Percentiles rank a stretch among this genome's conserved stretches.
phyloP scores from a whole-genome alignment of 805 yeast species.

The Sporopachydermia quercuum region DNA sequence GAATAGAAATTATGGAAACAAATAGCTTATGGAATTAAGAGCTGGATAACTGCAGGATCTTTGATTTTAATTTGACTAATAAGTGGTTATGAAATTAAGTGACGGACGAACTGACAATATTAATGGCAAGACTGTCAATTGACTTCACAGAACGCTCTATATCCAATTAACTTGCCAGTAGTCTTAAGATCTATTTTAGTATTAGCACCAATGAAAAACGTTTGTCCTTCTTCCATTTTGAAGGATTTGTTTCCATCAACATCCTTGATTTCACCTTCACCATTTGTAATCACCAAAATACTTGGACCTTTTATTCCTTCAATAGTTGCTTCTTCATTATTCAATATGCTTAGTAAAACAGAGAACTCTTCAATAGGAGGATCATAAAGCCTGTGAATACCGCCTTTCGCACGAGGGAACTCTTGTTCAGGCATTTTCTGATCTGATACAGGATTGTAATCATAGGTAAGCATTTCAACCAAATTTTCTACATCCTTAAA shows the following conservation, averaged over 20 bases:
- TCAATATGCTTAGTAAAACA: conserved; percentile 70
- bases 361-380: conserved; percentile 97
- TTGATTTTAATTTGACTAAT: too few relatives aligned
- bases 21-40: too few relatives aligned
- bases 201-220: conserved; percentile 74
- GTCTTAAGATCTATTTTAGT: conserved; percentile 40
- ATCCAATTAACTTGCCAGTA: conserved; percentile 43
- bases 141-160: conserved; percentile 83
- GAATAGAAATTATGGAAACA: neutral
- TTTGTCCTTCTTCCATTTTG: conserved; percentile 50
- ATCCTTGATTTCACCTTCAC: conserved; percentile 46
- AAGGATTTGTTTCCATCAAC: conserved; percentile 22
- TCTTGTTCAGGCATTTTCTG: conserved; percentile 70
- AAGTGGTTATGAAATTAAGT: too few relatives aligned
- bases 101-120: too few relatives aligned
- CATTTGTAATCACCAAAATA: conserved; percentile 70
- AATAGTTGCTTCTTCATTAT: conserved; percentile 33
- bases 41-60: too few relatives aligned
- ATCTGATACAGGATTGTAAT: conserved; percentile 77
- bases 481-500: conserved; percentile 88
- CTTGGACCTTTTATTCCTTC: conserved; percentile 75
- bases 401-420: conserved; percentile 28
- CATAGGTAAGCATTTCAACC: conserved; percentile 82
- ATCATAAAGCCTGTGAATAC: conserved; percentile 40
- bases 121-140: too few relatives aligned